These are phyloP conservation scores for Seiridium unicorne DNA, from an alignment of 2,329 filamentous ascomycete genomes.

Conservation along the genomic window DNA sequence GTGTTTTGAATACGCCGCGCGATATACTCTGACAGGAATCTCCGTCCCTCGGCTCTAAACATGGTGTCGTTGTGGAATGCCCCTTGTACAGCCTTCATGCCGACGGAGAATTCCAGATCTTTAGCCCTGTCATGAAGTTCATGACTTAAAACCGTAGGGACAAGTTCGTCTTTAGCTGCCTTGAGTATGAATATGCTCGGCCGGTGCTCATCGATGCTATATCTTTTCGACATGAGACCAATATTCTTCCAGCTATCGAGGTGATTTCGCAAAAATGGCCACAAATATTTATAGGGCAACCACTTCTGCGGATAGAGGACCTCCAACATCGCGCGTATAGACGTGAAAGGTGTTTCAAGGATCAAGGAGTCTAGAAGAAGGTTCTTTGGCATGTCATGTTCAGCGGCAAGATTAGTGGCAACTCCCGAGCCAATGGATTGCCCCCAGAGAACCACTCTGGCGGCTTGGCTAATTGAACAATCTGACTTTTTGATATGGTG, in stretches of 20 bases:
- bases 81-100: conserved; percentile 40
- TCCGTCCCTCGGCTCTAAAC: conserved; percentile 42
- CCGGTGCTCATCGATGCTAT: conserved; percentile 17
- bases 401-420: conserved; percentile 59
- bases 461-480: conserved; percentile 10
- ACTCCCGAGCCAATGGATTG: conserved; percentile 76
- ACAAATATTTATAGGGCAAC: conserved; percentile 74
- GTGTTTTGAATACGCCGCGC: background rate
- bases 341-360: conserved; percentile 75
- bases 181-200: conserved; percentile 50
- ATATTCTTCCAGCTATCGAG: conserved; percentile 55
- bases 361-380: conserved; percentile 51
- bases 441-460: conserved; percentile 65
- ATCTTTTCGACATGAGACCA: conserved; percentile 34
- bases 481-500: background rate
- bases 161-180: conserved; percentile 58
- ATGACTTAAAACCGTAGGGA: conserved; percentile 49
- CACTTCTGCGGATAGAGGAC: conserved; percentile 76
- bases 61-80: conserved; percentile 59
- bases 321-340: conserved; percentile 67
- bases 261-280: conserved; percentile 69
- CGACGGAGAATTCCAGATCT: conserved; percentile 44
- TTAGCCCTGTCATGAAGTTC: conserved; percentile 45
- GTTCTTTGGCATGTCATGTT: conserved; percentile 33
- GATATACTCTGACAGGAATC: conserved; percentile 43